Evolutionary conservation across 768 basidiomycete species (phyloP).

Genomic region (Hericium coralloides): DNA sequence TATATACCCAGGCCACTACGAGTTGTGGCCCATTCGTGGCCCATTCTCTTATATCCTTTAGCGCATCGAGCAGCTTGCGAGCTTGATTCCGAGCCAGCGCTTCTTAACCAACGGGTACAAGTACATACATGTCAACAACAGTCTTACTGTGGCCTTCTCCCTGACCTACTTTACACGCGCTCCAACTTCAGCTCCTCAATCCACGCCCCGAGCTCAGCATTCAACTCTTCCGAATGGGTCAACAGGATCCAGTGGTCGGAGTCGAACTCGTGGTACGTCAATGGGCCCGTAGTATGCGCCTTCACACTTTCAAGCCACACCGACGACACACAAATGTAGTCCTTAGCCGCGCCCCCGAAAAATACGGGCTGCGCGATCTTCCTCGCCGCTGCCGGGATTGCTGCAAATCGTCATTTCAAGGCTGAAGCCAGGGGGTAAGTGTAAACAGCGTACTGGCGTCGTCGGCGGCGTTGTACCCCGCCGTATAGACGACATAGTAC

Average conservation of each 20-base stretch:
- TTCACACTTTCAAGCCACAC: not conserved
- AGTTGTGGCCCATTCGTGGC: too few relatives aligned
- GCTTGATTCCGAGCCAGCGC: too few relatives aligned
- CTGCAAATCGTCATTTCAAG: not conserved
- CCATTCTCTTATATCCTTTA: too few relatives aligned
- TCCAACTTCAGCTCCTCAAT: too few relatives aligned
- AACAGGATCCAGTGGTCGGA: conserved; percentile 8
- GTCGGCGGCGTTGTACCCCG: too few relatives aligned
- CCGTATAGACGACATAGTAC: conserved; percentile 28
- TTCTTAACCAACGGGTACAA: too few relatives aligned
- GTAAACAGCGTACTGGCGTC: conserved; percentile 17
- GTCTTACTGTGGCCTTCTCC: too few relatives aligned
- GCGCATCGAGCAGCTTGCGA: too few relatives aligned
- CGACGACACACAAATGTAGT: conserved; percentile 28
- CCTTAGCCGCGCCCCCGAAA: conserved; percentile 50
- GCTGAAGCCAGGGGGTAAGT: not conserved
- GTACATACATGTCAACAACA: too few relatives aligned
- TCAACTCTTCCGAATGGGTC: conserved; percentile 2
- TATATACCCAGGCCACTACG: too few relatives aligned
- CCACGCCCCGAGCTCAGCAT: not conserved
- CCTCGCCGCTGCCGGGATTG: not conserved
- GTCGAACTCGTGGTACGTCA: not conserved
- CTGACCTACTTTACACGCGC: too few relatives aligned
- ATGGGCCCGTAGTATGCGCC: not conserved
- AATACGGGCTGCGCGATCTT: conserved; percentile 43